Base-by-base conservation (phyloP, 2,329 filamentous ascomycete genomes). In the Fusarium stilboides region DNA sequence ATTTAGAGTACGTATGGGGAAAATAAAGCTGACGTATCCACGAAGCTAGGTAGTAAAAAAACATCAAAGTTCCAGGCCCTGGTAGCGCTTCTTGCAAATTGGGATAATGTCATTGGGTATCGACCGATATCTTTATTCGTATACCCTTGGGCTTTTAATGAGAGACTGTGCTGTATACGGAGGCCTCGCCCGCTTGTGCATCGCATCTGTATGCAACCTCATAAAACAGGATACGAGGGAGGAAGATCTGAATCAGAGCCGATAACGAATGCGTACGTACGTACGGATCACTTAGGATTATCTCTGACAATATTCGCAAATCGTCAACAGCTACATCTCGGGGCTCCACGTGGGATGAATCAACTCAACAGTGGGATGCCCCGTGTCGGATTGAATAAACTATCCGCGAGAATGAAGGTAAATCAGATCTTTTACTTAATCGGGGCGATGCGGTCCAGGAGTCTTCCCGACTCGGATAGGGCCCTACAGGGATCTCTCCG, bases 151-250 rank as follows among this genome's bases (percentile, higher is more conserved):
- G 10, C 28, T 12, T 31, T 31, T 31, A 31, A 31, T 31, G 28
- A 31, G 28, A 31, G 28, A 12, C 10, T 31, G 28, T 31, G 9
- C 28, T 31, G 28, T 13, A 31, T 31, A 31, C 28, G 28, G 28
- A 31, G 28, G 28, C 28, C 28, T 31, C 28, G 10, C 5, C 28
- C 28, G 28, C 28, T 31, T 9, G 28, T 31, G 28, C 28, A 31
- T 12, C 45, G 14, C 28, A 36, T 44, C 8, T 26, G 51, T 37
- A 66, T 40, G 50, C 37, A 20, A 42, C 37, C 34, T 60, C 54
- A 55, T 68, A 45, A 60, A 69, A 64, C 54, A 24, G 39, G 14
- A 69, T 61, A 69, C 62, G 66, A 54, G 13, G 28, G 26, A 24
- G 22, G 20, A 19, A 20, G n/a, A 28, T 50, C 34, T 50, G 44